These are phyloP conservation scores for Ustilago loliicola DNA, from an alignment of 1,284 basidiomycete genomes.

Conservation along the genomic window DNA sequence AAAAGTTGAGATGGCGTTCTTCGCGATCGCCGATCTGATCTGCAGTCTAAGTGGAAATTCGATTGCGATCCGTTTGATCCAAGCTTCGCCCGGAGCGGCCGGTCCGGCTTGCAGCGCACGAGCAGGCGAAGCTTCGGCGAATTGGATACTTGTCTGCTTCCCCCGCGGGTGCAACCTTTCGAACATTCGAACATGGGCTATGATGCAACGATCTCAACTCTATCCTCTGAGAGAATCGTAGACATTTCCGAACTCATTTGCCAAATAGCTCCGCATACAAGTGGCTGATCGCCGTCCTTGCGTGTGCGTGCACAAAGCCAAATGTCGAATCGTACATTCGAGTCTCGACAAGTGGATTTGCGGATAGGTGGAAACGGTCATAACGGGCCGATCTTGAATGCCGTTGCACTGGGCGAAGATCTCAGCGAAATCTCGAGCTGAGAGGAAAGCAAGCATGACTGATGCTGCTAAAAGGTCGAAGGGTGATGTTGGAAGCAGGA, in stretches of 20 bases:
- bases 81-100: slow-evolving; percentile 2
- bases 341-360: neutral
- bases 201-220: slow-evolving; percentile 5
- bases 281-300: neutral
- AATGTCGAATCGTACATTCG: neutral
- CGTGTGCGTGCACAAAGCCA: neutral
- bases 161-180: slow-evolving; percentile 17
- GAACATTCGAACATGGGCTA: slow-evolving; percentile 4
- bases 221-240: neutral
- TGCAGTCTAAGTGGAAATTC: too few relatives aligned
- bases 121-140: slow-evolving; percentile 14
- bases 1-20: neutral
- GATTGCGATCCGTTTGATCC: neutral
- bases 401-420: neutral
- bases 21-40: neutral
- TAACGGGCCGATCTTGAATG: neutral
- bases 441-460: neutral
- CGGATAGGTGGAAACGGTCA: neutral
- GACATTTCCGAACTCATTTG: neutral
- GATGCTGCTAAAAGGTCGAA: neutral
- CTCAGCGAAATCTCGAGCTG: neutral
- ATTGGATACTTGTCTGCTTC: slow-evolving; percentile 3
- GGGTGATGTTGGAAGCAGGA: neutral
- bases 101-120: slow-evolving; percentile 1
- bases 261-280: neutral